Evolutionary conservation across 2,329 filamentous ascomycete species (phyloP).

Genomic region (Colletotrichum godetiae): DNA sequence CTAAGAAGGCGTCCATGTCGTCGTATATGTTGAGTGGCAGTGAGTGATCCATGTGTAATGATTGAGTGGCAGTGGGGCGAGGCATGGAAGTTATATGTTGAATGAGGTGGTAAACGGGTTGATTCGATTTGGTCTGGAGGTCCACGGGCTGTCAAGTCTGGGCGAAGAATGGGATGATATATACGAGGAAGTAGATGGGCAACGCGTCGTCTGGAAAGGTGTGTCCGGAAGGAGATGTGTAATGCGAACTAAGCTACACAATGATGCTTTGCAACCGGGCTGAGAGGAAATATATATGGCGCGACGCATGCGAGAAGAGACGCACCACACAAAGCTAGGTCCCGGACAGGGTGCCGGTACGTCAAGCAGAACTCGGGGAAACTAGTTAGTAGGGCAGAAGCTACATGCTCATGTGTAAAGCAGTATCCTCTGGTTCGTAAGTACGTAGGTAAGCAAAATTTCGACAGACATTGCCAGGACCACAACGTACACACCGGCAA

Average conservation of each 20-base stretch:
- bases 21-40: constrained; percentile 36
- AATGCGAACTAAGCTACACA: constrained; percentile 27
- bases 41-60: constrained; percentile 24
- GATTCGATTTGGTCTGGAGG: constrained; percentile 2
- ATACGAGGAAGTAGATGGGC: neutral
- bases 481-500: constrained; percentile 19
- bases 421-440: constrained; percentile 21
- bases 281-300: constrained; percentile 32
- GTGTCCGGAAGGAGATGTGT: constrained; percentile 31
- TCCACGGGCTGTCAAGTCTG: neutral
- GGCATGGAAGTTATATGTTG: neutral
- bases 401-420: constrained; percentile 24
- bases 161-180: constrained; percentile 16
- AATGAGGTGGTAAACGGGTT: neutral
- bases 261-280: constrained; percentile 30
- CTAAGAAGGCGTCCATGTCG: constrained; percentile 35
- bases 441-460: constrained; percentile 33
- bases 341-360: constrained; percentile 18
- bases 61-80: neutral
- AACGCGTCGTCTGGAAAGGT: constrained; percentile 1
- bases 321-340: constrained; percentile 4
- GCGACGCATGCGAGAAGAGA: constrained; percentile 18
- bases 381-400: constrained; percentile 4
- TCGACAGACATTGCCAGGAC: constrained; percentile 13
- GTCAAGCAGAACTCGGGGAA: constrained; percentile 8